Evolutionary conservation across 2,329 filamentous ascomycete species (phyloP), one percentile per base, ranked within the genome.

Genomic region (Botryotinia globosa): DNA sequence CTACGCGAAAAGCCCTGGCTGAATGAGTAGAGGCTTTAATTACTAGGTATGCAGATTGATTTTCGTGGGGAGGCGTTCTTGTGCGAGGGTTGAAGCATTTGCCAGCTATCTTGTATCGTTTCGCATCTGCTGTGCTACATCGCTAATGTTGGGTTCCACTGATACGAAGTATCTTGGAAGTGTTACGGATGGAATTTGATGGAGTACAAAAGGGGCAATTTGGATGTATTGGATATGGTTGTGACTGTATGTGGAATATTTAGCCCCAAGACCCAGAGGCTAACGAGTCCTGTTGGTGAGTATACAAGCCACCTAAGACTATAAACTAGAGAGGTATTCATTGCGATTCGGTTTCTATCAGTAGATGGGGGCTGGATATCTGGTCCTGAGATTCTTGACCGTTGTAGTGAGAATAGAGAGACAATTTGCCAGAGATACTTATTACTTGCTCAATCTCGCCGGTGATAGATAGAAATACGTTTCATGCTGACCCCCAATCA

Each of bases 21-120:
- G n/a, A 20, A 16, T 32, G n/a, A 9, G 20, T 25, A 20, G 2
- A 22, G 34, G 20, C 18, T 29, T 22, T 54, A 8, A 7, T n/a
- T 1, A 44, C 22, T 29, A 45, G 22, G 34, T 37, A 5, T 25
- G 16, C 29, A 37, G 25, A n/a, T 39, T 39, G 16, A 54, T 39
- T 54, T 66, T 66, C 64, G 64, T 66, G 25, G 7, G 25, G 25
- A 66, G 64, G 64, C 64, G 32, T 66, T 66, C n/a, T 12, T 39
- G 64, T 63, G 34, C 29, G 29, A 48, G 12, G 29, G 9, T 25
- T 48, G 1, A 51, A 25, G 22, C 44, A 16, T 66, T 37, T 65
- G 32, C 63, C 44, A 48, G 42, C 29, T 34, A 8, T 45, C 18
- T 62, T 8, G 34, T 5, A 29, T 29, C 34, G 34, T 25, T n/a